Conservation (phyloP, 2,329 filamentous ascomycete genomes). For the Aureobasidium sp. region DNA sequence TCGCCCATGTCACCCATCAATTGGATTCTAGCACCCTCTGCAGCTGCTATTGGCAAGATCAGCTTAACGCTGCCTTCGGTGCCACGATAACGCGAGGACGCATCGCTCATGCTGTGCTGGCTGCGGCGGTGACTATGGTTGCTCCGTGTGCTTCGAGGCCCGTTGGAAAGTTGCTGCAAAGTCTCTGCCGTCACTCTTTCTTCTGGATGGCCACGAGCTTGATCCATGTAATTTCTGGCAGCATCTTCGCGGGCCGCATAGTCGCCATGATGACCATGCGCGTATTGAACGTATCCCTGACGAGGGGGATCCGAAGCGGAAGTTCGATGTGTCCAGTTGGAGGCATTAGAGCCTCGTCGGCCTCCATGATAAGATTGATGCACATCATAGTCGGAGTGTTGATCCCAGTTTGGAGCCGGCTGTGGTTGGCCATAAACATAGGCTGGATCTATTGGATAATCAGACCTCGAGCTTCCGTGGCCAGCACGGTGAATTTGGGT, state of each 20-base stretch:
- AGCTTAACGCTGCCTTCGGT: conserved; percentile 1
- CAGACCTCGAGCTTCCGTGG: not conserved
- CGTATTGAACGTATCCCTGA: not conserved
- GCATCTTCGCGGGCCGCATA: not conserved
- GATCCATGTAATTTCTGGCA: not conserved
- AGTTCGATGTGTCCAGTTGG: conserved; percentile 1
- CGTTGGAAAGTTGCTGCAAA: not conserved
- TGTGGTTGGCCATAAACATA: not conserved
- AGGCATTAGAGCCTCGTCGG: not conserved
- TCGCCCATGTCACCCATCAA: conserved; percentile 4
- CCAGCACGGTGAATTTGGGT: not conserved
- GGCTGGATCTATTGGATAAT: not conserved
- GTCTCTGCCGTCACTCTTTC: not conserved
- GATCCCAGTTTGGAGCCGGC: not conserved
- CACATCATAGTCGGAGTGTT: not conserved
- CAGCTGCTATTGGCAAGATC: not conserved
- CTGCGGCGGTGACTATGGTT: not conserved
- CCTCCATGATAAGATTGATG: not conserved
- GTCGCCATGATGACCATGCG: not conserved
- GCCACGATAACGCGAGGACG: not conserved
- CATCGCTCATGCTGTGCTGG: conserved; percentile 8
- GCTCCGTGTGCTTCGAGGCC: not conserved
- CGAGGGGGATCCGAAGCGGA: not conserved
- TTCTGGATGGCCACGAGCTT: not conserved
- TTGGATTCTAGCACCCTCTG: not conserved